Conservation (phyloP, 1,139 yeast genomes). For the Pichia sp. region DNA sequence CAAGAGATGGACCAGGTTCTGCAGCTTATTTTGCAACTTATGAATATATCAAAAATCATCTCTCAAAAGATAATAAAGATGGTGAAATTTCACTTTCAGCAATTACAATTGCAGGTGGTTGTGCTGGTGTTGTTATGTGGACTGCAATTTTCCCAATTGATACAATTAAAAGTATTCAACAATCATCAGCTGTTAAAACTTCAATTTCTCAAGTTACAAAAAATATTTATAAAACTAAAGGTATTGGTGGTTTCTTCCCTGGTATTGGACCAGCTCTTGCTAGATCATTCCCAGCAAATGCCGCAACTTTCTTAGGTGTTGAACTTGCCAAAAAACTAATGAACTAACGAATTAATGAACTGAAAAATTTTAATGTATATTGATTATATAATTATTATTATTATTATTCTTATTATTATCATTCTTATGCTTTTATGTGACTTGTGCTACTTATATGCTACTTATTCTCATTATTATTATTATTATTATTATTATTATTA, state of each 20-base stretch:
- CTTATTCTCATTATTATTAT: too few relatives aligned
- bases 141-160: constrained; percentile 92
- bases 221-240: constrained; percentile 60
- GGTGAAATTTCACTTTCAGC: constrained; percentile 40
- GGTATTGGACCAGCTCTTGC: constrained; percentile 95
- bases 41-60: constrained; percentile 64
- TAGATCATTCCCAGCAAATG: constrained; percentile 96
- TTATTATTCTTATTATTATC: background rate
- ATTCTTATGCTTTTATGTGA: too few relatives aligned
- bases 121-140: constrained; percentile 98
- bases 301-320: constrained; percentile 95
- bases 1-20: constrained; percentile 98
- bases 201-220: constrained; percentile 64
- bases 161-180: constrained; percentile 86
- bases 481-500: too few relatives aligned
- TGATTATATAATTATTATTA: background rate
- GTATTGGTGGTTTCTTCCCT: constrained; percentile 91
- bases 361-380: background rate
- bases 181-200: constrained; percentile 51
- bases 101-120: constrained; percentile 86
- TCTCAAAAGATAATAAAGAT: constrained; percentile 34
- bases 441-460: too few relatives aligned
- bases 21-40: constrained; percentile 95
- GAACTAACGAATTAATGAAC: too few relatives aligned
- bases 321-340: constrained; percentile 70